Conservation (phyloP, 371 early-diverging fungal species). For the Syncephalastrum monosporum region DNA sequence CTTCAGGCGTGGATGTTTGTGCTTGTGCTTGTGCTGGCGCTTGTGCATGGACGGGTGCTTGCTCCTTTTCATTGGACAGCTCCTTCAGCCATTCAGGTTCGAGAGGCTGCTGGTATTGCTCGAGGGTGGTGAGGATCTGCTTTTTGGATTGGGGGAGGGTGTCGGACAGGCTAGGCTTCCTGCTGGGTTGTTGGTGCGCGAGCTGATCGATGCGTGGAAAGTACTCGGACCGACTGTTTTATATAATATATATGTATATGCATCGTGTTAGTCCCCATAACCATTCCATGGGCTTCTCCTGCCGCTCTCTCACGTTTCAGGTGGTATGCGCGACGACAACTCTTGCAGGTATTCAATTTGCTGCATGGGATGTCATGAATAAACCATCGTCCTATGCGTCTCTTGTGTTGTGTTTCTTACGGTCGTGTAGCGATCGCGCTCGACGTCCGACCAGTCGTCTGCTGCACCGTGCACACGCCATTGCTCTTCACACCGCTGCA, state of each 20-base stretch:
- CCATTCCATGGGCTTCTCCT: neutral
- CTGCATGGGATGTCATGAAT: neutral
- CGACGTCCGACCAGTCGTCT: too few relatives aligned
- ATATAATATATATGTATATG: too few relatives aligned
- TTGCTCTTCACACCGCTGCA: slow-evolving; percentile 27
- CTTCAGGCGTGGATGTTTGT: slow-evolving; percentile 5
- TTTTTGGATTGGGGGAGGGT: slow-evolving; percentile 17
- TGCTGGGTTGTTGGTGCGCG: neutral
- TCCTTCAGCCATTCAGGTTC: slow-evolving; percentile 40
- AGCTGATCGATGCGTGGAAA: neutral
- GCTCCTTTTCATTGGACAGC: slow-evolving; percentile 2
- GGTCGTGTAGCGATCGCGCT: too few relatives aligned
- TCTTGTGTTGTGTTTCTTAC: too few relatives aligned
- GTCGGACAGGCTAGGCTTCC: neutral
- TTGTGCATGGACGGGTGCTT: neutral
- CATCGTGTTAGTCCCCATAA: neutral
- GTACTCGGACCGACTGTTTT: slow-evolving; percentile 3
- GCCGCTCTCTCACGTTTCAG: neutral
- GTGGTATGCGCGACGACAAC: neutral
- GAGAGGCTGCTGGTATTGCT: slow-evolving; percentile 24
- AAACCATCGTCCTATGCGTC: too few relatives aligned
- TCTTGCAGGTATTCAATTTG: slow-evolving; percentile 6
- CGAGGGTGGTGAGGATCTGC: slow-evolving; percentile 25
- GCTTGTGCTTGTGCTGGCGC: neutral
- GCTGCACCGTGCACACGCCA: too few relatives aligned